These are phyloP conservation scores for Yamadazyma triangularis DNA, from an alignment of 1,139 yeast genomes.

Conservation along the genomic window DNA sequence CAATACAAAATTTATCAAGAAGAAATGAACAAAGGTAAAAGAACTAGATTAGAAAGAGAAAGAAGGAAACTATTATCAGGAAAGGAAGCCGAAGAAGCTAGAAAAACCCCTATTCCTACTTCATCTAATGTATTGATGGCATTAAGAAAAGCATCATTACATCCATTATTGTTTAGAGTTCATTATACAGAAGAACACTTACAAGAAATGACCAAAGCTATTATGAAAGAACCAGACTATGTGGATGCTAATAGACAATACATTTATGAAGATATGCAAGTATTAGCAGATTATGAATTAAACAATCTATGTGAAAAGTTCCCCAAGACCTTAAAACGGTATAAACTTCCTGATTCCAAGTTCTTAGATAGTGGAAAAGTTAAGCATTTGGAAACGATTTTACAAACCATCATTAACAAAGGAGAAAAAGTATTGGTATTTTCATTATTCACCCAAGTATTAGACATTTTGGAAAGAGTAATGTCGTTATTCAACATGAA, in stretches of 20 bases:
- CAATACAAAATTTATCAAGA: conserved; percentile 62
- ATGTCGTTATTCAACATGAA: conserved; percentile 62
- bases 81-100: conserved; percentile 33
- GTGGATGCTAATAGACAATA: conserved; percentile 66
- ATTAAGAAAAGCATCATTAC: conserved; percentile 69
- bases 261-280: conserved; percentile 90
- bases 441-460: conserved; percentile 87
- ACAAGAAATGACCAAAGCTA: conserved; percentile 65
- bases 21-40: conserved; percentile 45
- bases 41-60: conserved; percentile 46
- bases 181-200: conserved; percentile 53
- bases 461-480: conserved; percentile 81
- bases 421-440: conserved; percentile 83
- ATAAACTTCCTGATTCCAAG: conserved; percentile 48
- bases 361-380: conserved; percentile 82
- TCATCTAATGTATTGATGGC: conserved; percentile 62
- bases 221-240: conserved; percentile 80
- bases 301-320: conserved; percentile 70
- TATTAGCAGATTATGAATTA: conserved; percentile 92
- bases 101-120: conserved; percentile 31
- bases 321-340: conserved; percentile 58
- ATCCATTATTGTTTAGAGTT: conserved; percentile 66
- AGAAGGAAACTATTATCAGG: conserved; percentile 41
- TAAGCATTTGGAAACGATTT: conserved; percentile 47
- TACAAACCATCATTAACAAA: conserved; percentile 51